Evolutionary conservation across 257 asterid genomes (phyloP).

Genomic region (Osmanthus fragrans): DNA sequence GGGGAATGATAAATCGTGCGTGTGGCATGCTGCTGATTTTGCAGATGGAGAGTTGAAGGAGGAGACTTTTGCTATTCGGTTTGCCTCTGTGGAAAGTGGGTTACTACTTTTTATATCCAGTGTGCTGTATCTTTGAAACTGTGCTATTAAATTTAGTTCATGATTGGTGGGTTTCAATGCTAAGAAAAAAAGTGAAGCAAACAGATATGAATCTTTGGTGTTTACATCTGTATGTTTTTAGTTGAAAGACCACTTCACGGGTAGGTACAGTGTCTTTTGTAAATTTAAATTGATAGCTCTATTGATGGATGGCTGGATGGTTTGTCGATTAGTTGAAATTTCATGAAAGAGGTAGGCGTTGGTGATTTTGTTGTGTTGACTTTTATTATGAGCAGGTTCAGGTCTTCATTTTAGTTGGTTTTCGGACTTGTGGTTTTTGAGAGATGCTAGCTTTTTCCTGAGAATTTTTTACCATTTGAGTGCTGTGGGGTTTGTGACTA

Average conservation of each 20-base stretch:
- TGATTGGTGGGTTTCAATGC: not conserved
- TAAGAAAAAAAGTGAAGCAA: not conserved
- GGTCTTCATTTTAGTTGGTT: not conserved
- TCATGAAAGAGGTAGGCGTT: not conserved
- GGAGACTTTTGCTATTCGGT: slow-evolving; percentile 48
- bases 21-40: slow-evolving; percentile 62
- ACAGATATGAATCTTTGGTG: not conserved
- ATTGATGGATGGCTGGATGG: not conserved
- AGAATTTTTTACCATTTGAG: not conserved
- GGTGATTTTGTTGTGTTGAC: not conserved
- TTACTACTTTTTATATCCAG: not conserved
- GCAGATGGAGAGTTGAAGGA: slow-evolving; percentile 55
- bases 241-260: not conserved
- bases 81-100: slow-evolving; percentile 47
- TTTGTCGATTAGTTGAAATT: not conserved
- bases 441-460: not conserved
- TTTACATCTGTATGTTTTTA: not conserved
- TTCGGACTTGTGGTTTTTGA: not conserved
- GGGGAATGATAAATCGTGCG: slow-evolving; percentile 54
- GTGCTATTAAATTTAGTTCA: not conserved
- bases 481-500: not conserved
- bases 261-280: not conserved
- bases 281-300: not conserved
- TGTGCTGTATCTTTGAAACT: not conserved
- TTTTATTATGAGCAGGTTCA: not conserved